These are phyloP conservation scores for Dunaliella sp. DNA, from an alignment of 139 green algal species.

Conservation along the genomic window DNA sequence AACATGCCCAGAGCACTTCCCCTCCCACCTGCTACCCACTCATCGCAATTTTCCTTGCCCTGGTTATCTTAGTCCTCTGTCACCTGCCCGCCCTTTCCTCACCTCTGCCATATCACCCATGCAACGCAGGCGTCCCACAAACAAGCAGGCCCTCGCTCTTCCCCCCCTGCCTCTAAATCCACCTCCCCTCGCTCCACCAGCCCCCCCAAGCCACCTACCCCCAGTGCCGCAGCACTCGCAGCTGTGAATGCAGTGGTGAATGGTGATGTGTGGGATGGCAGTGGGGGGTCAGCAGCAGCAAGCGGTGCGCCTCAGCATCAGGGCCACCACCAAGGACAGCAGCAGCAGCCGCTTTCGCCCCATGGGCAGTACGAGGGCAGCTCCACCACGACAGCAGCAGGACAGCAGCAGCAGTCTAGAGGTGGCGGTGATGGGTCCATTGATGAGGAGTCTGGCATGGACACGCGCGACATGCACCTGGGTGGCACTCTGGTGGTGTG, in stretches of 20 bases:
- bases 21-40: not conserved
- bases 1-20: not conserved
- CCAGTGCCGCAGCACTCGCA: not conserved
- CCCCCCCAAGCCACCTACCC: not conserved
- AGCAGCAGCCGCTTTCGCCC: not conserved
- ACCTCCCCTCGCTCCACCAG: not conserved
- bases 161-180: not conserved
- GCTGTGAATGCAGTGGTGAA: not conserved
- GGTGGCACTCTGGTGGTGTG: conserved; percentile 83
- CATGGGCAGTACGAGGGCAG: too few relatives aligned
- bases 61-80: not conserved
- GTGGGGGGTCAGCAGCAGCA: conserved; percentile 13
- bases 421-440: not conserved
- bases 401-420: not conserved
- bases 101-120: not conserved
- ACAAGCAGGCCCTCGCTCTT: not conserved
- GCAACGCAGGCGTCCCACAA: not conserved
- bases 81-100: not conserved
- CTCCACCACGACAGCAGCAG: not conserved
- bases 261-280: too few relatives aligned
- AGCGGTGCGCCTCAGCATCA: conserved; percentile 8
- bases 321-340: not conserved
- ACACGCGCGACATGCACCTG: conserved; percentile 12
- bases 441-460: not conserved
- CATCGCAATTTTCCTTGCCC: not conserved